Conservation (phyloP, 2,329 filamentous ascomycete genomes). For the Scortechinia acanthostroma region DNA sequence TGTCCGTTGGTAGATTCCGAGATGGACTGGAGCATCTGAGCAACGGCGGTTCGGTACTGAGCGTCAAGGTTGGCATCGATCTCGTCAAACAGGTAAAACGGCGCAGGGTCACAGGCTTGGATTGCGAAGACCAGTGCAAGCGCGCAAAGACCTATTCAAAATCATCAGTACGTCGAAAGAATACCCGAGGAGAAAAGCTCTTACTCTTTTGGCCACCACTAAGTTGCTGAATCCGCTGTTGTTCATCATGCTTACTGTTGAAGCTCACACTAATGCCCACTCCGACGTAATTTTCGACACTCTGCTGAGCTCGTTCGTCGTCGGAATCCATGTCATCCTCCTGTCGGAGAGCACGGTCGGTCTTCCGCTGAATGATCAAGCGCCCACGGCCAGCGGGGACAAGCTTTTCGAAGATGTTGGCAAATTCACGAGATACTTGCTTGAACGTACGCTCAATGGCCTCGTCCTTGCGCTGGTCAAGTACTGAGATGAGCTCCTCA, state of each 20-base stretch:
- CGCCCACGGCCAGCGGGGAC: constrained; percentile 88
- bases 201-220: constrained; percentile 95
- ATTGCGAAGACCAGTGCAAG: constrained; percentile 99
- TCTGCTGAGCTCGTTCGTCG: constrained; percentile 35
- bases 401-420: constrained; percentile 85
- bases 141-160: constrained; percentile 70
- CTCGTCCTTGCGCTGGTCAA: constrained; percentile 94
- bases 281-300: constrained; percentile 90
- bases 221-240: constrained; percentile 95
- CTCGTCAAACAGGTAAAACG: constrained; percentile 98
- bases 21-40: constrained; percentile 76
- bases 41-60: constrained; percentile 93
- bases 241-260: constrained; percentile 90
- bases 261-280: constrained; percentile 97
- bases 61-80: constrained; percentile 97
- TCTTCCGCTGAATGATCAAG: constrained; percentile 84
- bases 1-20: constrained; percentile 62
- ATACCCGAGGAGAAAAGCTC: constrained; percentile 13
- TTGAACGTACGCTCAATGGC: constrained; percentile 98
- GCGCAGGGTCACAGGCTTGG: constrained; percentile 91
- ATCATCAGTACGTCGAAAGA: not conserved
- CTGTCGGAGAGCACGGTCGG: constrained; percentile 66
- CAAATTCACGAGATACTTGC: constrained; percentile 89
- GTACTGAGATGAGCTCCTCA: constrained; percentile 81
- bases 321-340: constrained; percentile 49